Evolutionary conservation across 83 land plant genomes (phyloP), one percentile per base, ranked within the genome.

Genomic region (Thuja plicata): DNA sequence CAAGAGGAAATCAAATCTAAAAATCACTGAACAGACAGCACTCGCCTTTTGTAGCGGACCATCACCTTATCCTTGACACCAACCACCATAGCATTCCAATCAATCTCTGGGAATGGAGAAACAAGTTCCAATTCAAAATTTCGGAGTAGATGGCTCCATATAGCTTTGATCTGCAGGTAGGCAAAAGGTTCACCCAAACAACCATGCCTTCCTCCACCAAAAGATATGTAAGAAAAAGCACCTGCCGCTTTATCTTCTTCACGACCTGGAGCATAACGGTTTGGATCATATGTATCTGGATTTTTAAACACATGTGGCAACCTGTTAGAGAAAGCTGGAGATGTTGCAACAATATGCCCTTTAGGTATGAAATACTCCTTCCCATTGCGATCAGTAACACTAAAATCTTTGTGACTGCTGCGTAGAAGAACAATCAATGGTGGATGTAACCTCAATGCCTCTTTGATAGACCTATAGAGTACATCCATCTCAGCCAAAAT

Each of bases 21-120:
- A 82, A 45, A 17, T 46, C 24, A 34, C 88, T 66, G 89, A 85
- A 88, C 86, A 70, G 93, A 48, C 41, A 97, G 91, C 80, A 41
- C 71, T 48, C 95, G 89, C 37, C 97, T 90, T 91, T 95, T 98
- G 99, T 98, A 98, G 34, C 95, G 92, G 81, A 97, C 99, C 99
- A 98, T 96, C 54, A 98, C 97, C 85, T 98, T 92, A 38, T 97
- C 99, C 87, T 98, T 98, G 41, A 95, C 92, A 35, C 99, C 99
- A 16, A 98, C 99, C 13, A 98, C 99, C 99, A 98, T 97, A 43
- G 99, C 99, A 91, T 97, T 96, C 99, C 99, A 98, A 77, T 98
- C 97, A 52, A 90, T 94, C 90, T 96, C 98, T 27, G 99, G 99
- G 88, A 98, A 98, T 24, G 99, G 99, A 30, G 98, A 95, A n/a